phyloP scores from a whole-genome alignment of 805 yeast species.

The Nakazawaea holstii region DNA sequence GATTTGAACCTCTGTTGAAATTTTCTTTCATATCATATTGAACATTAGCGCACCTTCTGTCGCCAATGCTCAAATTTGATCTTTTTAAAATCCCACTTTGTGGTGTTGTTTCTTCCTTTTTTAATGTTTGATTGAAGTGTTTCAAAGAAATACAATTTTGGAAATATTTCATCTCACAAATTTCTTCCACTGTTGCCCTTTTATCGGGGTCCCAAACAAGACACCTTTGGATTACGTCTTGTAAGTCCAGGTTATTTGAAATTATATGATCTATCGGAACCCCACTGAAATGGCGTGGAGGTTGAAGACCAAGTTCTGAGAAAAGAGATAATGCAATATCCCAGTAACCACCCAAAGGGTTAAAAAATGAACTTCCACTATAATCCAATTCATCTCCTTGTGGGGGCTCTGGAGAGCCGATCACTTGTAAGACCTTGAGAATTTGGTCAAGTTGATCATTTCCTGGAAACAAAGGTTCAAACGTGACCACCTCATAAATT shows the following conservation, averaged over 20 bases:
- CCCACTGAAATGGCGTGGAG: constrained; percentile 51
- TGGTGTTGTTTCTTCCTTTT: too few relatives aligned
- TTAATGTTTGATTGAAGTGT: constrained; percentile 12
- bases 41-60: too few relatives aligned
- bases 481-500: constrained; percentile 66
- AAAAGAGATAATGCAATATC: constrained; percentile 52
- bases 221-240: constrained; percentile 40
- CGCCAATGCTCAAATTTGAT: too few relatives aligned
- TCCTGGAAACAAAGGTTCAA: constrained; percentile 83
- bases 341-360: constrained; percentile 73
- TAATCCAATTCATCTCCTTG: constrained; percentile 9
- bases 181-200: constrained; percentile 46
- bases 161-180: constrained; percentile 53
- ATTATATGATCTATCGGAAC: constrained; percentile 38
- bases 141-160: constrained; percentile 28
- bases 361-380: constrained; percentile 14
- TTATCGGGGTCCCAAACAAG: constrained; percentile 74
- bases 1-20: too few relatives aligned
- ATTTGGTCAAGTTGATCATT: constrained; percentile 73
- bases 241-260: constrained; percentile 37
- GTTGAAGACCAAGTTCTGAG: constrained; percentile 43
- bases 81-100: too few relatives aligned
- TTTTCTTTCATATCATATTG: too few relatives aligned
- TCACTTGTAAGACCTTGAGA: constrained; percentile 54
- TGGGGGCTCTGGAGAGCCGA: constrained; percentile 64